Evolutionary conservation across 2,329 filamentous ascomycete genomes (phyloP), one percentile per base, ranked within the genome.

Genomic region (Aspergillus hiratsukae): DNA sequence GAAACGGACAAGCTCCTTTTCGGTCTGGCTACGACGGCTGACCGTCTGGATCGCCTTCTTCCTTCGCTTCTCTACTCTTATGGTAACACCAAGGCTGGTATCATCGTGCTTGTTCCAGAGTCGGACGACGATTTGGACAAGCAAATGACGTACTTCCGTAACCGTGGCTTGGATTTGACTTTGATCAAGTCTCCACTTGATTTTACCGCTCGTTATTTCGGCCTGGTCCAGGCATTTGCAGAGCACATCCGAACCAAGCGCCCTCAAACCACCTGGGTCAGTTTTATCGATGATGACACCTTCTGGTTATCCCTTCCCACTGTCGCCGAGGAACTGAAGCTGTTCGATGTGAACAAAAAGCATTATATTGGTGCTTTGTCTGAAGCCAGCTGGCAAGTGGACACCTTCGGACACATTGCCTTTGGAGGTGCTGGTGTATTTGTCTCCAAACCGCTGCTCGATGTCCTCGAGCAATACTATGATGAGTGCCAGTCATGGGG

Each of bases 361-460:
- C 72, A 76, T 58, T 77, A 76, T 59, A 76, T 77, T 63, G 75
- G 75, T 54, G 67, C 73, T 50, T 61, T 76, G 28, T 77, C 75
- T 1, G 75, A 77, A 60, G 73, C 74, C 51, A 73, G 69, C 66
- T 74, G 72, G 72, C 74, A 77, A 57, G 72, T 76, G 43, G 72
- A 75, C 51, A 75, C 70, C 40, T 77, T 76, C 59, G 75, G 75
- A 28, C 69, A 74, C 60, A 75, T 76, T 56, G 75, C 71, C 41
- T 77, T 77, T 59, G 75, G 75, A 54, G 75, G 75, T 58, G 75
- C 72, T n/a, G 75, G 75, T 63, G 73, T 76, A 23, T 76, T 77
- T 48, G 69, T 77, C 17, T 77, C 75, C 10, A 70, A 67, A 55
- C 72, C 74, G 8, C 62, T 77, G 29, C 64, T 77, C 17, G 71